Percentiles rank a stretch among this genome's conserved stretches.
Conservation (phyloP, 1,139 yeast genomes). For the Debaryomyces coudertii region DNA sequence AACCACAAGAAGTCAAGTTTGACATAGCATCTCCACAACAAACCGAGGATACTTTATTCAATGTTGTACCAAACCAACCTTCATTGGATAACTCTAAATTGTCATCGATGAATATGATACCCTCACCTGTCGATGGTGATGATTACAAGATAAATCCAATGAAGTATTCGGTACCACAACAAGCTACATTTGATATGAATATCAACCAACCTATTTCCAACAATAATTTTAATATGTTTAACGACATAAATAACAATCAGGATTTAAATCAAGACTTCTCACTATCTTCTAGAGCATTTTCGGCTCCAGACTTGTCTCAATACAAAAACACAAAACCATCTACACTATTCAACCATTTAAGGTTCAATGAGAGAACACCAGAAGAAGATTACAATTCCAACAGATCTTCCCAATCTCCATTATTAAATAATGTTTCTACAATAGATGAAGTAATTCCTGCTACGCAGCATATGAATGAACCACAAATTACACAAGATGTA, state of each 20-base stretch:
- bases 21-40: constrained; percentile 7
- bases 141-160: constrained; percentile 2
- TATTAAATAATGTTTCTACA: constrained; percentile 2
- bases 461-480: not conserved
- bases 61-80: constrained; percentile 7
- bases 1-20: constrained; percentile 11
- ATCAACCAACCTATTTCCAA: constrained; percentile 15
- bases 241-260: constrained; percentile 6
- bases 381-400: not conserved
- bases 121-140: constrained; percentile 9
- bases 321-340: constrained; percentile 16
- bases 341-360: constrained; percentile 13
- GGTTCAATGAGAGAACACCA: constrained; percentile 2
- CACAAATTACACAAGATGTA: not conserved
- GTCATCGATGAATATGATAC: constrained; percentile 8
- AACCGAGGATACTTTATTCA: not conserved
- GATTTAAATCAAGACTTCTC: constrained; percentile 3
- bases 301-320: constrained; percentile 33
- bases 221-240: constrained; percentile 20
- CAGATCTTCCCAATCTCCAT: constrained; percentile 3
- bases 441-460: constrained; percentile 6
- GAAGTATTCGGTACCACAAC: constrained; percentile 16
- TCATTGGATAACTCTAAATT: not conserved
- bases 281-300: constrained; percentile 24
- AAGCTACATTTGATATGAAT: constrained; percentile 18